Conservation (phyloP, 176 grass and related monocot species). For the Hyparrhenia diplandra region DNA sequence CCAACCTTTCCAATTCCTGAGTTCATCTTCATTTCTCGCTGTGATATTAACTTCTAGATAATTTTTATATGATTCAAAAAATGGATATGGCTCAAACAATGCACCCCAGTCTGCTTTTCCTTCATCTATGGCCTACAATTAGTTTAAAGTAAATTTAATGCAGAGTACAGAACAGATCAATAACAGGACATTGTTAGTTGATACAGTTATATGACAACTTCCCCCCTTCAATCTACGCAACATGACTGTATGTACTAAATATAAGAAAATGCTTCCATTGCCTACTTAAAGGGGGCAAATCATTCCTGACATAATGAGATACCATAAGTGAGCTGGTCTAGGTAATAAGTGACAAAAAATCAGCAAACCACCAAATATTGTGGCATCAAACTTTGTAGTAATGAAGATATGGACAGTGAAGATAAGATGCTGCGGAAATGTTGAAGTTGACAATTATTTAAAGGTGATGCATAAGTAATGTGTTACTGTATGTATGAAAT, state of each 20-base stretch:
- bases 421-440: neutral
- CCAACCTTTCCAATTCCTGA: conserved; percentile 97
- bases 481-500: neutral
- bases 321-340: neutral
- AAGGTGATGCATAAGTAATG: conserved; percentile 10
- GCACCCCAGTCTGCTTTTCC: conserved; percentile 59
- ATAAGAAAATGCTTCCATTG: neutral
- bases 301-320: conserved; percentile 8
- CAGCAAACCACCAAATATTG: neutral
- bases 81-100: conserved; percentile 75
- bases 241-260: neutral
- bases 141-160: conserved; percentile 1
- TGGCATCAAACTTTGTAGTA: neutral
- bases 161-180: neutral
- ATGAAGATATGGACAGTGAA: neutral
- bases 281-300: neutral
- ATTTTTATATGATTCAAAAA: conserved; percentile 90
- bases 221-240: neutral
- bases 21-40: conserved; percentile 77
- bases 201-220: neutral
- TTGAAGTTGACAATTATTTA: neutral
- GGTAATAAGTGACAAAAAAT: neutral
- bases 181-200: neutral
- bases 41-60: conserved; percentile 75
- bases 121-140: conserved; percentile 72